phyloP scores from a whole-genome alignment of 345 rosid genomes.

The Camelina laxa region DNA sequence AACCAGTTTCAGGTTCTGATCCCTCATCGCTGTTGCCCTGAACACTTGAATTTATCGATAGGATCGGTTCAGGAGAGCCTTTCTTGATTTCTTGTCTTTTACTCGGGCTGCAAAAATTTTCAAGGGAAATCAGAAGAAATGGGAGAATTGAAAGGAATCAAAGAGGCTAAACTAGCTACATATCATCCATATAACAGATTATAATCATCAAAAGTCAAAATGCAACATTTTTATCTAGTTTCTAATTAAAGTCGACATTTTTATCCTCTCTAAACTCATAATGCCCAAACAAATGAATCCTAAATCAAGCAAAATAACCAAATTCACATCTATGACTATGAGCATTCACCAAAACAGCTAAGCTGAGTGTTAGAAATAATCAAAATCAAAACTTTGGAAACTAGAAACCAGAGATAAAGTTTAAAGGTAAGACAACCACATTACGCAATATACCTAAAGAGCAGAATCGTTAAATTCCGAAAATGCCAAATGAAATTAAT shows the following conservation, averaged over 20 bases:
- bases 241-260: not conserved
- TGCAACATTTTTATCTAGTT: not conserved
- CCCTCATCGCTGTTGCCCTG: slow-evolving; percentile 50
- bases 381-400: not conserved
- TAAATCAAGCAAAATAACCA: not conserved
- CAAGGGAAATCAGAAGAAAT: slow-evolving; percentile 3
- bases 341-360: slow-evolving; percentile 12
- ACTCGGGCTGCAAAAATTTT: slow-evolving; percentile 45
- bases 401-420: not conserved
- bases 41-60: slow-evolving; percentile 45
- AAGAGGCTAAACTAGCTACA: not conserved
- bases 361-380: not conserved
- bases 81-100: slow-evolving; percentile 64
- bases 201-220: slow-evolving; percentile 9
- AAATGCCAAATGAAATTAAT: not conserved
- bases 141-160: not conserved
- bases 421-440: slow-evolving; percentile 17
- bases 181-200: not conserved
- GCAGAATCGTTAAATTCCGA: slow-evolving; percentile 3
- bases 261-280: not conserved
- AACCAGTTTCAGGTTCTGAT: slow-evolving; percentile 46
- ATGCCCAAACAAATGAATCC: not conserved
- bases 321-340: not conserved
- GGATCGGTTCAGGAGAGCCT: slow-evolving; percentile 50
- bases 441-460: slow-evolving; percentile 21